Base-by-base conservation (phyloP, 148 eudicot genomes). In the Camellia granthamiana region DNA sequence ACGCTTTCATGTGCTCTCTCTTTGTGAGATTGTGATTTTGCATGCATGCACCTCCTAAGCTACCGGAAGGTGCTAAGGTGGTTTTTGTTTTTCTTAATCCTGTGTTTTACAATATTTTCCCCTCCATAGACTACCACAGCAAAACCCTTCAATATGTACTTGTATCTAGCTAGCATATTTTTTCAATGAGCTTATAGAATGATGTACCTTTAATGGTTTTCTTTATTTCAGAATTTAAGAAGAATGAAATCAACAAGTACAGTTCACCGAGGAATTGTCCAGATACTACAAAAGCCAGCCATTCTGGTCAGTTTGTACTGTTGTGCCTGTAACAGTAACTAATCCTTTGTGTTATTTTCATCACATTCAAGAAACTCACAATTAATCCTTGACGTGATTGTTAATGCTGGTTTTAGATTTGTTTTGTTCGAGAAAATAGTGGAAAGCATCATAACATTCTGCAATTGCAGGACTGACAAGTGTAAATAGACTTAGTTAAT, bases 191-290 rank as follows among this genome's bases (percentile, higher is more conserved):
- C 30, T 71, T 52, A 43, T 14, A 72, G 13, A 47, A 42, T 79
- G 18, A 21, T 38, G 21, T 56, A 12, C 44, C 61, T 23, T 47
- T 64, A 60, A 46, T 71, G 19, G 54, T 65, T 74, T 56, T 60
- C 55, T 56, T 59, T 19, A 66, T 80, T 87, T 74, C 87, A 95
- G 97, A 93, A 63, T 95, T 89, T 86, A 93, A 90, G 91, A 95
- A 87, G 81, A 88, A 81, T 80, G 90, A 93, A 88, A 78, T 78
- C 72, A 81, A 83, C 86, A 95, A 92, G 83, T 90, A 88, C 83
- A 83, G 74, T 70, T 79, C 85, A 76, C 88, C 90, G 72, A 88
- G 85, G 72, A 86, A 82, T 83, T 79, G 87, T 78, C 87, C 89
- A 65, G 87, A 82, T 77, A 71, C 86, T 38, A 66, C 82, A 63